Evolutionary conservation across 2,329 filamentous ascomycete species (phyloP).

Genomic region (Nannizziopsis barbatae): DNA sequence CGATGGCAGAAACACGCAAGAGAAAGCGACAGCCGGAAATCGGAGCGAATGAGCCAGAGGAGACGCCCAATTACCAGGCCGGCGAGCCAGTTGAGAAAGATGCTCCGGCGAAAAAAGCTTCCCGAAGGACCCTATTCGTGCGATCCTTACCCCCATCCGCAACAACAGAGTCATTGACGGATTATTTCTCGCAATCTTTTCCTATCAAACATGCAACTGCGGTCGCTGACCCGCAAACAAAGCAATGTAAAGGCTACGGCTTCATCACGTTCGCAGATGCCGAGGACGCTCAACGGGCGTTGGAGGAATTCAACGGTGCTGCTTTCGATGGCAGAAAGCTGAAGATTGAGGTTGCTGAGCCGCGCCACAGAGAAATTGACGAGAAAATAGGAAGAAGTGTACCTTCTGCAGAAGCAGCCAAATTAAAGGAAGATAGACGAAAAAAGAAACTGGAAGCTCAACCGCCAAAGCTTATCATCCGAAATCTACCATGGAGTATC

Average conservation of each 20-base stretch:
- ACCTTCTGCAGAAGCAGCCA: conserved; percentile 26
- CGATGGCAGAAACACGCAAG: conserved; percentile 28
- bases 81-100: conserved; percentile 18
- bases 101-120: conserved; percentile 9
- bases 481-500: conserved; percentile 93
- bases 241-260: conserved; percentile 80
- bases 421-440: conserved; percentile 38
- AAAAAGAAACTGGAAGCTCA: conserved; percentile 50
- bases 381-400: conserved; percentile 37
- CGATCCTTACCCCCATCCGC: conserved; percentile 67
- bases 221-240: conserved; percentile 73
- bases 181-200: conserved; percentile 87
- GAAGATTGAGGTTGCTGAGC: conserved; percentile 76
- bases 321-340: conserved; percentile 70
- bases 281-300: conserved; percentile 74
- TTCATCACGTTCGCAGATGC: conserved; percentile 95
- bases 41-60: conserved; percentile 17
- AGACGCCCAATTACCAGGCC: conserved; percentile 19
- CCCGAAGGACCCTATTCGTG: conserved; percentile 68
- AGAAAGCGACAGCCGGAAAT: conserved; percentile 28
- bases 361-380: conserved; percentile 59
- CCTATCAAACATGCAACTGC: conserved; percentile 95
- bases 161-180: conserved; percentile 71
- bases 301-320: conserved; percentile 68
- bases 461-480: conserved; percentile 69